These are phyloP conservation scores for Curvularia sp. DNA, from an alignment of 2,329 filamentous ascomycete genomes.

Conservation along the genomic window DNA sequence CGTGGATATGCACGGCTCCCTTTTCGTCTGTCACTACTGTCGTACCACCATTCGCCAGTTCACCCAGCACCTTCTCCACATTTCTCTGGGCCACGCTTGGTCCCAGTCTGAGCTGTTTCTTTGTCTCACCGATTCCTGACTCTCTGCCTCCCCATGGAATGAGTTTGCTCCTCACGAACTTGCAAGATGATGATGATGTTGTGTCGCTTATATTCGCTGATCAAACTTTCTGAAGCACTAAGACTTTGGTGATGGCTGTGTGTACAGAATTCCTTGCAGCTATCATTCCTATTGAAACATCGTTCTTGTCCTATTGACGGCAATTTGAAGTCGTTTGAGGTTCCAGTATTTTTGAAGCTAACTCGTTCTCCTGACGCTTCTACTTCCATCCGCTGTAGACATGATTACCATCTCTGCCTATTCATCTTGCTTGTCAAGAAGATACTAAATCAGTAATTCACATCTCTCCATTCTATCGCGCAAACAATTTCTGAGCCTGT, in stretches of 20 bases:
- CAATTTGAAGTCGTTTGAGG: constrained; percentile 28
- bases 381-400: constrained; percentile 25
- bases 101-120: constrained; percentile 33
- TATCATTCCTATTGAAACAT: constrained; percentile 22
- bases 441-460: constrained; percentile 17
- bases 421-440: not conserved
- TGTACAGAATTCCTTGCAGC: constrained; percentile 28
- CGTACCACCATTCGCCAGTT: constrained; percentile 10
- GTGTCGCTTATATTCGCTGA: constrained; percentile 33
- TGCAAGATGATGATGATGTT: constrained; percentile 26
- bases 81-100: constrained; percentile 39
- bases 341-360: constrained; percentile 26
- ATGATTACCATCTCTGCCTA: not conserved
- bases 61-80: constrained; percentile 39
- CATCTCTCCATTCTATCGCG: constrained; percentile 30
- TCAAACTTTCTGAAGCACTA: constrained; percentile 28
- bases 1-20: constrained; percentile 16
- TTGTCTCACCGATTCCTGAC: constrained; percentile 24
- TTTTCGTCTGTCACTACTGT: constrained; percentile 5
- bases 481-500: constrained; percentile 26
- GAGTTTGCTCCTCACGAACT: constrained; percentile 25
- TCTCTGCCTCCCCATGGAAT: constrained; percentile 34
- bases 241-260: constrained; percentile 18
- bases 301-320: not conserved
- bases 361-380: constrained; percentile 29